Conservation (phyloP, 177 flowering plant genomes). For the Telopea speciosissima region DNA sequence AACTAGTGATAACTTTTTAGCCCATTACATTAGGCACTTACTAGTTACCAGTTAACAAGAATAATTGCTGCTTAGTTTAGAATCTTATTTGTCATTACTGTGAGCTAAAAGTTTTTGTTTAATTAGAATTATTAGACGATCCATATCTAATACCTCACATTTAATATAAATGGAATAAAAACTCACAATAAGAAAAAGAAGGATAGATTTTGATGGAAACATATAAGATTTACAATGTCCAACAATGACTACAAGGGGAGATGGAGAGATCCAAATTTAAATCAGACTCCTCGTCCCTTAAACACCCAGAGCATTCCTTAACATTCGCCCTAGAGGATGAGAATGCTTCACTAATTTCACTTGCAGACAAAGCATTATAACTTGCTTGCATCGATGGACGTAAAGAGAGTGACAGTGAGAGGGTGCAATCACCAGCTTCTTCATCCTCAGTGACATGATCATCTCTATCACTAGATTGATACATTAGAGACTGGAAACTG, state of each 20-base stretch:
- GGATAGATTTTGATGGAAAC: neutral
- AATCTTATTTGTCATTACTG: no score
- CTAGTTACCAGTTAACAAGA: no score
- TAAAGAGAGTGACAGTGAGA: slow-evolving; percentile 26
- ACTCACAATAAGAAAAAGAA: neutral
- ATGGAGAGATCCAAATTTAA: slow-evolving; percentile 30
- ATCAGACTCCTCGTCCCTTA: no score
- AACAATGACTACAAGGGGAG: slow-evolving; percentile 15
- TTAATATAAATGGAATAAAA: neutral
- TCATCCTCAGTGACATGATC: slow-evolving; percentile 10
- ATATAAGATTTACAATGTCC: neutral
- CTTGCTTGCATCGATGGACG: slow-evolving; percentile 16
- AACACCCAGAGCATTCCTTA: no score
- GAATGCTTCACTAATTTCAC: slow-evolving; percentile 30
- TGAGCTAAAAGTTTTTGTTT: no score
- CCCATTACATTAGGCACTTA: no score
- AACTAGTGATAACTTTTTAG: no score
- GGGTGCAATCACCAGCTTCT: slow-evolving; percentile 17
- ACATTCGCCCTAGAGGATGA: no score
- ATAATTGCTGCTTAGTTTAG: no score
- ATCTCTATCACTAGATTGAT: neutral
- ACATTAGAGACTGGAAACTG: neutral
- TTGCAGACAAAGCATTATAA: slow-evolving; percentile 18
- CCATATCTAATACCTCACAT: no score
- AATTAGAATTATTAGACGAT: no score